Base-by-base conservation (phyloP, 148 eudicot species). In the Cornus kousa region DNA sequence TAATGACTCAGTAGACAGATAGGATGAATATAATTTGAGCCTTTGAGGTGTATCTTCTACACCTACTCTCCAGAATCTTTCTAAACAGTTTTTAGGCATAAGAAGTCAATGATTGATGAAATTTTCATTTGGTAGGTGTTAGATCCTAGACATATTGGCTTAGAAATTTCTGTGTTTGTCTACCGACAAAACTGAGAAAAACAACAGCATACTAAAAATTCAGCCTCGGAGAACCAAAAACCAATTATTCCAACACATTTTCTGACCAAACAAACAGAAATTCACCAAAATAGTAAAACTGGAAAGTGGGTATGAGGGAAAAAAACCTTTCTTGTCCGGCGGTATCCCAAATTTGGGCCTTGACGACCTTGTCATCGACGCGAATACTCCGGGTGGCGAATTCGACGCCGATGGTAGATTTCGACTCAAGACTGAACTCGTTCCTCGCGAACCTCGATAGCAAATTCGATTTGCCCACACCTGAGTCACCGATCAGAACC, bases 281-380 rank as follows among this genome's bases (percentile, higher is more conserved):
- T 19, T 48, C 2, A 16, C 22, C 39, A 65, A 33, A 74, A 7
- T 4, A 62, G 19, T n/a, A 48, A 10, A 71, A 43, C 4, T 13
- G 9, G 7, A 31, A 37, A 67, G 4, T 11, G 12, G 46, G 10
- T 28, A 32, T 14, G 6, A 9, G 23, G 10, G 1, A 10, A 28
- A 67, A 28, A 0, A 39, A 86, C 87, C 88, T 86, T 74, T 86
- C 86, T 39, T 84, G 89, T 13, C 87, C 85, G 72, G 84, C 87
- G 70, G 89, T 84, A 22, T 86, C 89, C 89, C 89, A 86, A 79
- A 86, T 86, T 83, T 86, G 89, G 79, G 89, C 89, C 72, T 86
- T 86, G 68, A 86, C 82, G 60, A 86, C 78, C 82, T 86, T 86
- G 57, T 86, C 87, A 59, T 84, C 85, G 74, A 86, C 85, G 71